phyloP scores from a whole-genome alignment of 2,329 filamentous ascomycete genomes.

The Talaromyces albobiverticillius region DNA sequence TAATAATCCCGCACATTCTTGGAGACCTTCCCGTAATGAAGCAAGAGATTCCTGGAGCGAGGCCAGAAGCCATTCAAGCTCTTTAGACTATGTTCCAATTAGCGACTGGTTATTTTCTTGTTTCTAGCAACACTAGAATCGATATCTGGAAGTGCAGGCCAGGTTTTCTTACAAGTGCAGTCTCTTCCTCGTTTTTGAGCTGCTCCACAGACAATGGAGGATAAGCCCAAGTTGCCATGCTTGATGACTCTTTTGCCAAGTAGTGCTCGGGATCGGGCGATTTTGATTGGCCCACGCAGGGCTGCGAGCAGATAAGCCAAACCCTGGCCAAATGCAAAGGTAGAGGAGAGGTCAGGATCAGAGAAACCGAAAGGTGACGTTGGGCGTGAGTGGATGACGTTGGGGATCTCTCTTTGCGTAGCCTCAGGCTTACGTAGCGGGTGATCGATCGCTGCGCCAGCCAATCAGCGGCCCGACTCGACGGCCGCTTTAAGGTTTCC shows the following conservation, averaged over 20 bases:
- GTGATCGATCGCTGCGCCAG: background rate
- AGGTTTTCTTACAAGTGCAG: constrained; percentile 54
- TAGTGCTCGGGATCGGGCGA: no score
- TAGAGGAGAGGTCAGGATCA: no score
- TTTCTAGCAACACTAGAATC: background rate
- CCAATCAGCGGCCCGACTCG: background rate
- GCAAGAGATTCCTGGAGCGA: constrained; percentile 61
- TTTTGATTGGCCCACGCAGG: constrained; percentile 4
- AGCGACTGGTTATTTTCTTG: background rate
- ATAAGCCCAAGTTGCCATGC: constrained; percentile 62
- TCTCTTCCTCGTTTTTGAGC: constrained; percentile 52
- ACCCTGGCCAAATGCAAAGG: no score
- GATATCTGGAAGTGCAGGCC: constrained; percentile 47
- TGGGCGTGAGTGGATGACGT: constrained; percentile 5
- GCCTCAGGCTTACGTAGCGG: background rate
- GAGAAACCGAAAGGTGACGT: constrained; percentile 10
- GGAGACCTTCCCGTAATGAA: constrained; percentile 67
- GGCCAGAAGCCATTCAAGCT: constrained; percentile 63
- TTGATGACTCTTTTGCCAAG: background rate
- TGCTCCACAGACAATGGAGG: constrained; percentile 53
- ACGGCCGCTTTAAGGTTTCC: background rate
- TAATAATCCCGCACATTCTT: constrained; percentile 85
- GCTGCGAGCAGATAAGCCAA: background rate
- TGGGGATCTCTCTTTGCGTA: background rate
- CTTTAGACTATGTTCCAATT: constrained; percentile 44